Base-by-base conservation (phyloP, 169 alveolate genomes). In the Toxoplasma gondii region DNA sequence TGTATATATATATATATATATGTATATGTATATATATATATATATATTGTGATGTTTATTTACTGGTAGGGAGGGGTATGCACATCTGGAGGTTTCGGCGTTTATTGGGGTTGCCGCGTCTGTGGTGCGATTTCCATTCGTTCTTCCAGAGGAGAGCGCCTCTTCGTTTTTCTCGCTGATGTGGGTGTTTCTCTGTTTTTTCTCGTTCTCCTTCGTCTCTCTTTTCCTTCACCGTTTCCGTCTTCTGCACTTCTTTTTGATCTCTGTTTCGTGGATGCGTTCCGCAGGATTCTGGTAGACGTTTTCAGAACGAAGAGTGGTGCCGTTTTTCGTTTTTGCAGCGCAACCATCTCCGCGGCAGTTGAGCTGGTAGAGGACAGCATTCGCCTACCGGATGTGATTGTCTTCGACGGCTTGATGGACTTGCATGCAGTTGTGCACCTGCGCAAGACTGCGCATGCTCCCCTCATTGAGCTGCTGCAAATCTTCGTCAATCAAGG, bases 311-410 rank as follows among this genome's bases (percentile, higher is more conserved):
- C n/a, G n/a, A n/a, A n/a, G 58, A 49, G 4, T 12, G 58, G 34
- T 69, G 34, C 82, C 19, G 5, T 69, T 22, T 17, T 22, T 4
- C 58, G 44, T 7, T 74, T 17, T 2, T 91, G 22, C 81, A 91
- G 94, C 9, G 94, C 94, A 49, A 91, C 94, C 5, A 74, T 91
- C 29, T 91, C 90, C 39, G 94, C 94, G 31, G 94, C 94, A 12
- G 91, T 53, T 45, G 94, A 81, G 91, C 36, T 92, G 74, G 80
- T 39, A 1, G 94, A 92, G 44, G 95, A 93, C 49, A 43, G 91
- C 49, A 93, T 93, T 22, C 64, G 84, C 41, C 92, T 93, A 31
- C 95, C 95, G n/a, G 93, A 83, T 69, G 78, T 93, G 24, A 7
- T 93, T 53, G 88, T 70, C 38, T 93, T 84, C 93, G 95, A 93